Evolutionary conservation across 805 yeast genomes (phyloP).

Genomic region (Yarrowia sp.): DNA sequence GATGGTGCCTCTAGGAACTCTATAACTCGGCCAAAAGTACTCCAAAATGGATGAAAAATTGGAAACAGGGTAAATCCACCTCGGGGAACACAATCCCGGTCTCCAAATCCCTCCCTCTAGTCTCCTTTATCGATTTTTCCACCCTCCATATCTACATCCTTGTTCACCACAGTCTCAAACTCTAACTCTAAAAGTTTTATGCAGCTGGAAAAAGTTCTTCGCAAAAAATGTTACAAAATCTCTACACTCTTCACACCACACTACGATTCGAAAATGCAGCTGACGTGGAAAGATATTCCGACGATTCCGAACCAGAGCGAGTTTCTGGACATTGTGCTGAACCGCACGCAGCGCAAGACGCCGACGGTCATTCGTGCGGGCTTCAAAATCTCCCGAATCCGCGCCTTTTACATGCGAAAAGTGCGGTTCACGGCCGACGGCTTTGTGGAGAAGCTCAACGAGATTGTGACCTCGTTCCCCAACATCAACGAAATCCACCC

Average conservation of each 20-base stretch:
- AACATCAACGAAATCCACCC: constrained; percentile 98
- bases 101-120: too few relatives aligned
- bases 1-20: too few relatives aligned
- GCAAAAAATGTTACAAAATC: too few relatives aligned
- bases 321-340: constrained; percentile 92
- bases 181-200: constrained; percentile 26
- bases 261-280: constrained; percentile 67
- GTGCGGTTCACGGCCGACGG: constrained; percentile 97
- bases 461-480: constrained; percentile 87
- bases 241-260: not conserved
- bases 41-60: too few relatives aligned
- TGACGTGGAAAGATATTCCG: constrained; percentile 98
- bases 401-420: constrained; percentile 98
- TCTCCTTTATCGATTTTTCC: too few relatives aligned
- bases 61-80: too few relatives aligned
- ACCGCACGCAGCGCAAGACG: constrained; percentile 97
- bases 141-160: too few relatives aligned
- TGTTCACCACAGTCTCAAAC: too few relatives aligned
- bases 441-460: constrained; percentile 88
- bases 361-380: constrained; percentile 99
- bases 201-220: not conserved
- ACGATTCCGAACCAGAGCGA: constrained; percentile 92
- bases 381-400: constrained; percentile 92
- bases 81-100: too few relatives aligned
- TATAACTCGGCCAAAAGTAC: too few relatives aligned